Base-by-base conservation (phyloP, 768 basidiomycete genomes). In the Dacryopinax spathularia region DNA sequence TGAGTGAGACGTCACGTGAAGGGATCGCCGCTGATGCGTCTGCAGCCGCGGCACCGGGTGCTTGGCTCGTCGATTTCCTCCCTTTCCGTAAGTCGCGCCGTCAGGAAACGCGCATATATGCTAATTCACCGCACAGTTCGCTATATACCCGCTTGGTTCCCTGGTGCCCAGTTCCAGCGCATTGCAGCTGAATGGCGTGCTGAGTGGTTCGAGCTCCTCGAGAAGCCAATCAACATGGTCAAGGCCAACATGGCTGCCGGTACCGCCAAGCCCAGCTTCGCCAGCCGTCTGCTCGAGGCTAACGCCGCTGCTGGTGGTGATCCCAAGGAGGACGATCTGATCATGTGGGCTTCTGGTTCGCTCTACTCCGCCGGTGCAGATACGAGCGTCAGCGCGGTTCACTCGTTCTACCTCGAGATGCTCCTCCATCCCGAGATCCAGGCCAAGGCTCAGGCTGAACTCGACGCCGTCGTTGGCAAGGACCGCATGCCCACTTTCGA, bases 321-420 rank as follows among this genome's bases (percentile, higher is more conserved):
- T 56, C 20, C 20, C 22, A 71, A 72, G 43, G 67, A 69, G 22
- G 69, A 72, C 34, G 70, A 75, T 33, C 63, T 70, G 34, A 65
- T 75, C 48, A 73, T 67, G 63, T 74, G 72, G 72, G 69, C 68
- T 9, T 66, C 71, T 2, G 72, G 56, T 18, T 59, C 70, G 2
- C 64, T 75, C 16, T 76, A 73, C 62, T 65, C 72, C 34, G 77
- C 73, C n/a, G 77, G 76, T 15, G 74, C 74, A 33, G 77, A 78
- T 65, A 78, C 77, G 15, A 56, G 48, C 48, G 48, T 56, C 48
- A 56, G 48, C 25, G 48, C 48, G 22, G 29, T 56, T 2, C 48
- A 56, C 48, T 56, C 48, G 48, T 56, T 56, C 48, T 56, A 27
- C 48, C 25, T 56, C 13, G 48, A 56, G 10, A 56, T 56, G 48